These are phyloP conservation scores for Fraxinus xanthoxyloides DNA, from an alignment of 305 asterid species.

Conservation along the genomic window DNA sequence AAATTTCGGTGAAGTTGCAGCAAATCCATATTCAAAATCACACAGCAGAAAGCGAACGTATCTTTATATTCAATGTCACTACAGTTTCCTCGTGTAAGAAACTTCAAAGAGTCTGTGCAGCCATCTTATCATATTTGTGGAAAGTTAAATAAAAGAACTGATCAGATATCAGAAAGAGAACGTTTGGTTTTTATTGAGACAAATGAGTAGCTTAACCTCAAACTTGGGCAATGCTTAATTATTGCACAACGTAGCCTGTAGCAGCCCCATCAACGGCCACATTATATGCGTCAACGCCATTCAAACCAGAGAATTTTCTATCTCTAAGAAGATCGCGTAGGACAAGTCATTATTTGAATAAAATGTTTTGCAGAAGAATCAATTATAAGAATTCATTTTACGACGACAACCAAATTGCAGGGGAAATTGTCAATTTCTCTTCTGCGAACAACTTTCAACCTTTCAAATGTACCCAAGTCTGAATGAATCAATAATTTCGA, in stretches of 20 bases:
- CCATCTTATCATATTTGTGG: not conserved
- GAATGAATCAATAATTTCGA: not conserved
- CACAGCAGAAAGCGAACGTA: not conserved
- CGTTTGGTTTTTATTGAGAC: not conserved
- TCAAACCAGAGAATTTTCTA: not conserved
- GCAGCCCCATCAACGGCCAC: not conserved
- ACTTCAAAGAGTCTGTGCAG: not conserved
- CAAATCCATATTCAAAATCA: not conserved
- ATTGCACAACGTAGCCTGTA: not conserved
- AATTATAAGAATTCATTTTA: not conserved
- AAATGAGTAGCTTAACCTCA: not conserved
- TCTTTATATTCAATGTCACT: not conserved
- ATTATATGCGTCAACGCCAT: not conserved
- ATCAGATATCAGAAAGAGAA: not conserved
- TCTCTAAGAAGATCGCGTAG: not conserved
- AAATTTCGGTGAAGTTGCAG: not conserved
- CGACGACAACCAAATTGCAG: not conserved
- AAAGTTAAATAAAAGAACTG: not conserved
- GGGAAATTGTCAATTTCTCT: not conserved
- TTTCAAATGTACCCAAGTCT: not conserved
- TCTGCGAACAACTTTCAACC: not conserved
- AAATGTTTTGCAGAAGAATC: not conserved
- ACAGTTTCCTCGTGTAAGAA: not conserved
- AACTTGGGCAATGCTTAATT: not conserved
- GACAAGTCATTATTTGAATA: not conserved